Conservation (phyloP, 306 rosid genomes). For the Adenanthera pavonina region DNA sequence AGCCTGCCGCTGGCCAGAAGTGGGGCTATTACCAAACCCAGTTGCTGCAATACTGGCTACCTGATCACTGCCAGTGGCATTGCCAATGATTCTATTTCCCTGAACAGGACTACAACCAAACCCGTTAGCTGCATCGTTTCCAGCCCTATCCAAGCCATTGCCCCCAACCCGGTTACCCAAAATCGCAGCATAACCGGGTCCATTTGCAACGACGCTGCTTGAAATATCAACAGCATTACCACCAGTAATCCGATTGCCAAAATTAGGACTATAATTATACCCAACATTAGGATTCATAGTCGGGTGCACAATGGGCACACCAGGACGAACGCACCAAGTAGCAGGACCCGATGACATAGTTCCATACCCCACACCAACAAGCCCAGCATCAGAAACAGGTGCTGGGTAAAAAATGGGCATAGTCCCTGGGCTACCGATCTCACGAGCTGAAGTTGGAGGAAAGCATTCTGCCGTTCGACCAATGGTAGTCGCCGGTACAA, state of each 20-base stretch:
- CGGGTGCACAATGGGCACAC: constrained; percentile 47
- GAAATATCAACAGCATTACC: constrained; percentile 61
- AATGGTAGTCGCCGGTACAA: constrained; percentile 46
- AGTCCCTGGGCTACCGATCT: constrained; percentile 44
- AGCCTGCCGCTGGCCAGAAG: constrained; percentile 41
- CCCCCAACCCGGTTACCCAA: constrained; percentile 49
- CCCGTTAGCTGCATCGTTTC: constrained; percentile 53
- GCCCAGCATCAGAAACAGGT: constrained; percentile 55
- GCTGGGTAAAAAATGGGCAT: constrained; percentile 53
- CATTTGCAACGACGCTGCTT: constrained; percentile 32
- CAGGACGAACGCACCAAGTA: constrained; percentile 63
- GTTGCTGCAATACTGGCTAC: constrained; percentile 38
- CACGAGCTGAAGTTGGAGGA: constrained; percentile 49
- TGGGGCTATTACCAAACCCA: constrained; percentile 43
- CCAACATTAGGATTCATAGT: constrained; percentile 58
- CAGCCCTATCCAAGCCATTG: constrained; percentile 47
- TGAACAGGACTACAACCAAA: constrained; percentile 40
- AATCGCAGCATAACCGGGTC: constrained; percentile 49
- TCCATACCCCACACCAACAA: constrained; percentile 65
- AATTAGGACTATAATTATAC: constrained; percentile 48
- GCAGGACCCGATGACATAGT: constrained; percentile 57
- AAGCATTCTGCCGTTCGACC: constrained; percentile 44
- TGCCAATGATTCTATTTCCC: constrained; percentile 48
- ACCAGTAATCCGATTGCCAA: constrained; percentile 45
- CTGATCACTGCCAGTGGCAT: constrained; percentile 52